A percentile compares a stretch with the other conserved stretches of the same genome.
phyloP scores from a whole-genome alignment of 768 basidiomycete species.

The Tricholoma bakamatsutake region DNA sequence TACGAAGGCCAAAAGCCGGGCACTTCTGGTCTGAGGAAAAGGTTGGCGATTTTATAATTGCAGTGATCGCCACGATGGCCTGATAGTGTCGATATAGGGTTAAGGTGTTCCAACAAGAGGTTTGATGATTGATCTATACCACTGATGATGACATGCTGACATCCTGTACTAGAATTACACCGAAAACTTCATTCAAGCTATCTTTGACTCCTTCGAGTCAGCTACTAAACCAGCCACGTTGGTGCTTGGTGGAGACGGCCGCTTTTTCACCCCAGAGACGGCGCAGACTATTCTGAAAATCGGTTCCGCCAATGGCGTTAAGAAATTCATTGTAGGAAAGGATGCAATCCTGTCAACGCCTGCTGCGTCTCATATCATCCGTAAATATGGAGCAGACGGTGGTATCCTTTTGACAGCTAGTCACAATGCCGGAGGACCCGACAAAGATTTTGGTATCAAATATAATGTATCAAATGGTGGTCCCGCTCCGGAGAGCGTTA shows the following conservation, averaged over 20 bases:
- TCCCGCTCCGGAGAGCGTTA: slow-evolving; percentile 93
- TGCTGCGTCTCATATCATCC: slow-evolving; percentile 92
- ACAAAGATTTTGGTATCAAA: slow-evolving; percentile 98
- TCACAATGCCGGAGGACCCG: slow-evolving; percentile 98
- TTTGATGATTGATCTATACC: slow-evolving; percentile 27
- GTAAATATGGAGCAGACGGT: slow-evolving; percentile 93
- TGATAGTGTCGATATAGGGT: slow-evolving; percentile 50
- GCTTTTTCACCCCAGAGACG: slow-evolving; percentile 81
- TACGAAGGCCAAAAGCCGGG: slow-evolving; percentile 96
- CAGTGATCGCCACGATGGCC: slow-evolving; percentile 8
- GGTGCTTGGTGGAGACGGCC: slow-evolving; percentile 96
- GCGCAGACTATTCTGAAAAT: slow-evolving; percentile 92
- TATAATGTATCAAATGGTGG: slow-evolving; percentile 98
- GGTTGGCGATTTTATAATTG: slow-evolving; percentile 40
- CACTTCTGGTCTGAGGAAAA: slow-evolving; percentile 95
- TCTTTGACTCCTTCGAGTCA: slow-evolving; percentile 83
- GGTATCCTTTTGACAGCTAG: slow-evolving; percentile 96
- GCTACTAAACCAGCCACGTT: slow-evolving; percentile 60
- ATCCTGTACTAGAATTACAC: slow-evolving; percentile 78
- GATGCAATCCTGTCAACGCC: slow-evolving; percentile 94
- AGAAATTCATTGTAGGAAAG: slow-evolving; percentile 88
- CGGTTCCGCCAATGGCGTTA: slow-evolving; percentile 90
- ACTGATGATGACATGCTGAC: slow-evolving; percentile 5
- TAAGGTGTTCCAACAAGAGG: slow-evolving; percentile 97
- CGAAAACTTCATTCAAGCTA: slow-evolving; percentile 96